Evolutionary conservation across 2,329 filamentous ascomycete species (phyloP).

Genomic region (Fusarium musae): DNA sequence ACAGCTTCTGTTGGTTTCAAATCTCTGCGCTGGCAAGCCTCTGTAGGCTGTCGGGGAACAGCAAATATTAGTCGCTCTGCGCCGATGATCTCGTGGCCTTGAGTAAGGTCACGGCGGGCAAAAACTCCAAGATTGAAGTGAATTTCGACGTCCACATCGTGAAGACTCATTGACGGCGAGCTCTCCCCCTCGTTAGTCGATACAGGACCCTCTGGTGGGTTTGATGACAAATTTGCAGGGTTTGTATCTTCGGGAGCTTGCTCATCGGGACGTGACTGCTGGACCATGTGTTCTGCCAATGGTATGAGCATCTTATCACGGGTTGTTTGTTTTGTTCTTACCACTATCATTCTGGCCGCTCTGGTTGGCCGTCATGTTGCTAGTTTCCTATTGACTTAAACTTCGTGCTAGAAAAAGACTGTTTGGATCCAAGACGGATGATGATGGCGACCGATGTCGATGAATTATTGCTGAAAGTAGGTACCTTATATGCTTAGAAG

Average conservation of each 20-base stretch:
- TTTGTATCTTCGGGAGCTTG: not conserved
- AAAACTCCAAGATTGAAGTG: slow-evolving; percentile 33
- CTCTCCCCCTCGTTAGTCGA: not conserved
- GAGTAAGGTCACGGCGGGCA: slow-evolving; percentile 13
- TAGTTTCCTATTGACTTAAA: not conserved
- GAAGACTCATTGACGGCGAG: too few species aligned
- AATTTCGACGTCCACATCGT: too few species aligned
- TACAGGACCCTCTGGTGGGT: not conserved
- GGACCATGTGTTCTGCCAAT: not conserved
- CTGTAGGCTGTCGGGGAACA: not conserved
- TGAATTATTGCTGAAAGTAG: not conserved
- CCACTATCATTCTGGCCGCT: not conserved
- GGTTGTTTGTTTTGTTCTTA: not conserved
- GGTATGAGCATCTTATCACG: not conserved
- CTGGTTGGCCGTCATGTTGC: not conserved
- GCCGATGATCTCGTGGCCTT: slow-evolving; percentile 22
- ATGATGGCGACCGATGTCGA: not conserved
- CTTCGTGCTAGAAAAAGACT: slow-evolving; percentile 1
- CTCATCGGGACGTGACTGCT: not conserved
- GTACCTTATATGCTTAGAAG: not conserved
- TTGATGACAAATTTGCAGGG: not conserved
- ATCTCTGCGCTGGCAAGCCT: too few species aligned
- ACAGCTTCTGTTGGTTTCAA: too few species aligned
- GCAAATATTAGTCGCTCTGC: slow-evolving; percentile 35
- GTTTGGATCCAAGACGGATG: slow-evolving; percentile 7